Percentiles rank a stretch among this genome's conserved stretches.
Conservation (phyloP, 2,329 filamentous ascomycete genomes). For the Ophidiomyces ophidiicola region DNA sequence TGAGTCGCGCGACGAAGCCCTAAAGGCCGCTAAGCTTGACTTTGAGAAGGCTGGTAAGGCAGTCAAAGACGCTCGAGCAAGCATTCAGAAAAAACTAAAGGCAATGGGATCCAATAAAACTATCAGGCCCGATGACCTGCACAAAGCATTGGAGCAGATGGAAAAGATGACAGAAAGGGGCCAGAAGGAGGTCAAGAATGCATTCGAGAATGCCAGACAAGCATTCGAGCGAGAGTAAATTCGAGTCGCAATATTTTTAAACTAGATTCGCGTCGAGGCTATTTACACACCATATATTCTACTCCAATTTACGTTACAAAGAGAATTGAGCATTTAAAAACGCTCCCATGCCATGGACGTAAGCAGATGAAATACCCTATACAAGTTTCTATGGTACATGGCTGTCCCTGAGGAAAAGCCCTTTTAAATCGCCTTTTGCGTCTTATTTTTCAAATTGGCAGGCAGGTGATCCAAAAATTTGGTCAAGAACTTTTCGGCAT, state of each 20-base stretch:
- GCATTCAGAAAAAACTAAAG: slow-evolving; percentile 35
- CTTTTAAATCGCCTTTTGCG: neutral
- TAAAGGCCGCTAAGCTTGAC: slow-evolving; percentile 30
- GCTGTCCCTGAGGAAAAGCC: neutral
- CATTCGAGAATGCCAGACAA: slow-evolving; percentile 34
- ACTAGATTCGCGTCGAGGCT: neutral
- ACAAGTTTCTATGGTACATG: neutral
- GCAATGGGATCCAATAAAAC: slow-evolving; percentile 34
- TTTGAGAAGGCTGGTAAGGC: slow-evolving; percentile 32
- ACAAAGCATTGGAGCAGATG: slow-evolving; percentile 37
- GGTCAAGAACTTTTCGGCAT: slow-evolving; percentile 27
- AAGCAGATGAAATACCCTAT: no score
- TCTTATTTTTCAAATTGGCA: neutral
- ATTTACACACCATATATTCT: no score
- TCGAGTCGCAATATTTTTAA: neutral
- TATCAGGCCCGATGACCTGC: slow-evolving; percentile 35
- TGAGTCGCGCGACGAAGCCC: slow-evolving; percentile 34
- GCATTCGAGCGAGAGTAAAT: slow-evolving; percentile 23
- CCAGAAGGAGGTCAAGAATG: slow-evolving; percentile 35
- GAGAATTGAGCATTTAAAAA: no score
- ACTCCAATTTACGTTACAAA: no score
- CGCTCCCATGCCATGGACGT: no score
- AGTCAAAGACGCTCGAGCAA: slow-evolving; percentile 33
- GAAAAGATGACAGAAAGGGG: slow-evolving; percentile 37
- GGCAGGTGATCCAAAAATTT: slow-evolving; percentile 29